A percentile compares a stretch with the other conserved stretches of the same genome.
Conservation (phyloP, 257 asterid genomes). For the Primulina tabacum region DNA sequence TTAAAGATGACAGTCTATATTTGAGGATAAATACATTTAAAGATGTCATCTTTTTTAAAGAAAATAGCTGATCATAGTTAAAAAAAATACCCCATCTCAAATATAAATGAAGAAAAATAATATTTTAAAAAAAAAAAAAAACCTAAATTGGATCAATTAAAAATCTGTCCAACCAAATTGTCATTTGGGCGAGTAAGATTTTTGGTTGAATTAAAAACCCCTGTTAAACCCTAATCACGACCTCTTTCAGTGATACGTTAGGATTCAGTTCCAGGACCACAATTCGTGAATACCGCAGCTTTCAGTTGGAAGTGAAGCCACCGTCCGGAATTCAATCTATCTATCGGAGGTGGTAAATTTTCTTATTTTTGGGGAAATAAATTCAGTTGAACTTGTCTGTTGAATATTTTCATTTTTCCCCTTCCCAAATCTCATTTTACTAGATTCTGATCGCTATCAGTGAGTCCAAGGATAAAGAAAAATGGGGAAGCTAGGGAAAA, state of each 20-base stretch:
- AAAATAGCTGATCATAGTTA: no score
- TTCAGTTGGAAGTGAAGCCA: not conserved
- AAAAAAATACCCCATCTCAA: no score
- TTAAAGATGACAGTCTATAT: no score
- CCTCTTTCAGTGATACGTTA: not conserved
- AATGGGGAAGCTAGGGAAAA: slow-evolving; percentile 92
- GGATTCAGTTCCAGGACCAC: slow-evolving; percentile 25
- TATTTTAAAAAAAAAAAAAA: no score
- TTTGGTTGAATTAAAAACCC: not conserved
- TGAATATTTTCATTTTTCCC: not conserved
- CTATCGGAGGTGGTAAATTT: not conserved
- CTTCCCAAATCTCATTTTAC: not conserved
- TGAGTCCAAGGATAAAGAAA: not conserved
- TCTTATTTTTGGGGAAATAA: not conserved
- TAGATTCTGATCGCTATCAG: not conserved
- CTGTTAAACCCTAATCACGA: slow-evolving; percentile 31
- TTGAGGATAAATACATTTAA: no score
- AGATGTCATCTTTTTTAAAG: no score
- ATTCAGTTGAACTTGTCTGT: not conserved
- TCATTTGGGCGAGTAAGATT: no score
- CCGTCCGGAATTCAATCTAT: not conserved
- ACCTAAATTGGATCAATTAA: no score
- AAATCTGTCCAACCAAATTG: no score
- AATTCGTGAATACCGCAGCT: not conserved
- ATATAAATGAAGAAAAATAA: no score